Conservation (phyloP, 768 basidiomycete genomes). For the Phaffia tasmanica region DNA sequence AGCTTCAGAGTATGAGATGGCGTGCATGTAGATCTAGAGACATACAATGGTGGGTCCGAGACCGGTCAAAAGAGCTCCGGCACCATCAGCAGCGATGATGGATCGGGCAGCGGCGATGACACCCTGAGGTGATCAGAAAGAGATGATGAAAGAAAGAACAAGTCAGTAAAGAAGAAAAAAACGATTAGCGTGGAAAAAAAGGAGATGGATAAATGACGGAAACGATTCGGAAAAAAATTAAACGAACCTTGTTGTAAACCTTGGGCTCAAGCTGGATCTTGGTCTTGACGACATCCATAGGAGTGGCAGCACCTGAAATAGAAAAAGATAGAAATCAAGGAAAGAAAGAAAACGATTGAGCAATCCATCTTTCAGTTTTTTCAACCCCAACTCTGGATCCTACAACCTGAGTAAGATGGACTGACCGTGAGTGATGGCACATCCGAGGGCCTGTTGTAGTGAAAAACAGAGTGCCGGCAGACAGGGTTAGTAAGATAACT, state of each 20-base stretch:
- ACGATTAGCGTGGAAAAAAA: not conserved
- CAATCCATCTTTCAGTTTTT: not conserved
- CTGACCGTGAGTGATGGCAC: slow-evolving; percentile 30
- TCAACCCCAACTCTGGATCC: not conserved
- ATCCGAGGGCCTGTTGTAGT: slow-evolving; percentile 29
- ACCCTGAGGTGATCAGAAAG: slow-evolving; percentile 38
- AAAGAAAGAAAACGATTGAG: not conserved
- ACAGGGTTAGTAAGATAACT: not conserved
- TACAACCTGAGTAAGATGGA: not conserved
- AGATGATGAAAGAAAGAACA: not conserved
- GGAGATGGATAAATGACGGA: not conserved
- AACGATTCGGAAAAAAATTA: not conserved
- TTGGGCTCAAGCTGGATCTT: slow-evolving; percentile 36
- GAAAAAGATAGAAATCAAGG: not conserved
- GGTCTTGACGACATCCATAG: slow-evolving; percentile 38
- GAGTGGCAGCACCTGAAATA: slow-evolving; percentile 34
- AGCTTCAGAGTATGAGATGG: not conserved
- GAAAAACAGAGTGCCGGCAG: not conserved
- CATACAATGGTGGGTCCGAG: slow-evolving; percentile 85
- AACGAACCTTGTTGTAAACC: slow-evolving; percentile 35
- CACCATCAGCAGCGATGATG: slow-evolving; percentile 68
- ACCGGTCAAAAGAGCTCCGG: slow-evolving; percentile 84
- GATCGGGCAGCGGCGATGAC: slow-evolving; percentile 51
- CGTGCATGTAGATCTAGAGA: slow-evolving; percentile 44
- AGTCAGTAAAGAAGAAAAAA: not conserved